Conservation (phyloP, 768 basidiomycete species). For the Tylopilus cervinicoccineus region DNA sequence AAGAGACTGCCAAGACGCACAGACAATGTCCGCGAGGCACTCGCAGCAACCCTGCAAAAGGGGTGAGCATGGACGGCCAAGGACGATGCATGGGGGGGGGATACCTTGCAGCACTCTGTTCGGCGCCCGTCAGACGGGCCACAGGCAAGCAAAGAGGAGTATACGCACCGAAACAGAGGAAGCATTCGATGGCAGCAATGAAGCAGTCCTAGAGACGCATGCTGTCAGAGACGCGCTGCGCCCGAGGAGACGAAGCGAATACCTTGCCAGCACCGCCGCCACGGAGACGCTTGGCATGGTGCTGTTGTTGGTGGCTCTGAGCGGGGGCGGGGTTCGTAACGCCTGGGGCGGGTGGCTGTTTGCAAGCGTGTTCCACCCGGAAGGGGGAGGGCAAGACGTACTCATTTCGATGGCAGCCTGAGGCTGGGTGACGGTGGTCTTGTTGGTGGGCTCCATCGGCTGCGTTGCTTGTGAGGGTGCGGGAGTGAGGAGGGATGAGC, state of each 20-base stretch:
- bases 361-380: neutral
- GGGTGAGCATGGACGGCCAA: neutral
- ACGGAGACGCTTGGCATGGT: conserved; percentile 54
- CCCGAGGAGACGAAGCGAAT: neutral
- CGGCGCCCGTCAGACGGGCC: neutral
- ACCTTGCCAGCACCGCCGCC: conserved; percentile 73
- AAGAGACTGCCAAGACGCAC: conserved; percentile 38
- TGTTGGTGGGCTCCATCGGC: conserved; percentile 31
- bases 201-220: conserved; percentile 54
- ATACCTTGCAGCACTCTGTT: conserved; percentile 69
- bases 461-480: conserved; percentile 23
- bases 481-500: neutral
- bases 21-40: conserved; percentile 64
- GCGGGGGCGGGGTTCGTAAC: conserved; percentile 43
- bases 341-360: conserved; percentile 31
- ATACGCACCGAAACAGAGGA: conserved; percentile 67
- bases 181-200: conserved; percentile 56
- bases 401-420: conserved; percentile 61
- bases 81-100: neutral
- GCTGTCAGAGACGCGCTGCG: neutral
- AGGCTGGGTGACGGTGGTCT: conserved; percentile 49
- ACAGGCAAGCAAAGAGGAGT: neutral
- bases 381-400: conserved; percentile 31
- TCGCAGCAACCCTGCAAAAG: conserved; percentile 60
- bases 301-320: conserved; percentile 38